Evolutionary conservation across 768 basidiomycete genomes (phyloP).

Genomic region (Podaxis pistillaris): DNA sequence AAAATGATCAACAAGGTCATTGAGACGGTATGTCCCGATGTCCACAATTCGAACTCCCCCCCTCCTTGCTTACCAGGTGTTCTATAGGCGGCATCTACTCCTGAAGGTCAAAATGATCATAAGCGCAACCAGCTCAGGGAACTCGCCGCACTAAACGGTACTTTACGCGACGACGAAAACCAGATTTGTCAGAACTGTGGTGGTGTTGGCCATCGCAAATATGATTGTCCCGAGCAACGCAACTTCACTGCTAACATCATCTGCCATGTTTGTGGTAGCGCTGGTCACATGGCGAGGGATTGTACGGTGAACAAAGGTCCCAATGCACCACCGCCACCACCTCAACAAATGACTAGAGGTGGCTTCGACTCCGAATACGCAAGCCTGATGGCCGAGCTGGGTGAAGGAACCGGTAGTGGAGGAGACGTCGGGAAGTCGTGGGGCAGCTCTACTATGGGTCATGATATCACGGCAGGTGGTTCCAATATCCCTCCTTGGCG

Average conservation of each 20-base stretch:
- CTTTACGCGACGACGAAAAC: constrained; percentile 98
- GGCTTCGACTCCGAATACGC: constrained; percentile 98
- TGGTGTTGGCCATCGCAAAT: constrained; percentile 94
- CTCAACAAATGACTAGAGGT: constrained; percentile 59
- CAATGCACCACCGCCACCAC: constrained; percentile 53
- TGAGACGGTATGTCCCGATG: constrained; percentile 74
- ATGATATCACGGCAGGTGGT: constrained; percentile 72
- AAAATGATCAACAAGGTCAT: constrained; percentile 97
- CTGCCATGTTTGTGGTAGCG: constrained; percentile 96
- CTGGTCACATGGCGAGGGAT: constrained; percentile 98
- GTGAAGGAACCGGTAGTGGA: constrained; percentile 66
- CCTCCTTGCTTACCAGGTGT: constrained; percentile 3
- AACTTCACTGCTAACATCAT: constrained; percentile 99
- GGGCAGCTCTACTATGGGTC: constrained; percentile 49
- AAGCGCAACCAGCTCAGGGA: constrained; percentile 99
- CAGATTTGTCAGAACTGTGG: constrained; percentile 98
- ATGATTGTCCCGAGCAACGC: constrained; percentile 97
- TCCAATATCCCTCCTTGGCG: constrained; percentile 90
- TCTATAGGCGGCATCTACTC: constrained; percentile 91
- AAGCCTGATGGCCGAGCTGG: constrained; percentile 95
- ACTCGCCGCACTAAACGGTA: constrained; percentile 95
- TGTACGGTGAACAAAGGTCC: constrained; percentile 93
- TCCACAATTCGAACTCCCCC: not conserved
- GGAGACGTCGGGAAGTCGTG: constrained; percentile 55
- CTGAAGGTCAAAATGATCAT: constrained; percentile 99